A percentile compares a stretch with the other conserved stretches of the same genome.
These are phyloP conservation scores for Fusarium sublunatum DNA, from an alignment of 2,329 filamentous ascomycete genomes.

Conservation along the genomic window DNA sequence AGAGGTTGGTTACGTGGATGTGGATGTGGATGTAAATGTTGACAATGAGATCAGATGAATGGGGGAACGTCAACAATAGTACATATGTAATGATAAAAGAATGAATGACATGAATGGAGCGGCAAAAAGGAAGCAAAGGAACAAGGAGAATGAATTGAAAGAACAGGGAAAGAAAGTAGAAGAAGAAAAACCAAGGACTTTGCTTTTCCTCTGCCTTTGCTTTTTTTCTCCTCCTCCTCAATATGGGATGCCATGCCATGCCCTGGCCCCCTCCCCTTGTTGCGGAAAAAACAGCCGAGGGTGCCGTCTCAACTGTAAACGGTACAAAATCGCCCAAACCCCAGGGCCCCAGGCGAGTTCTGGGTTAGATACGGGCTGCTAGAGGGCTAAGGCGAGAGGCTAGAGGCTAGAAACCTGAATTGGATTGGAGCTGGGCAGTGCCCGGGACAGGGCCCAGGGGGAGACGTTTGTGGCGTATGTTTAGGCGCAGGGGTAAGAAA, in stretches of 20 bases:
- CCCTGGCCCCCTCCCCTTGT: conserved; percentile 22
- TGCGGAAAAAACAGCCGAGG: conserved; percentile 36
- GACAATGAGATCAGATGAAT: background rate
- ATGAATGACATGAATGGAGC: conserved; percentile 15
- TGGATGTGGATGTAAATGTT: background rate
- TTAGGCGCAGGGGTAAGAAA: background rate
- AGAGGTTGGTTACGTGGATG: background rate
- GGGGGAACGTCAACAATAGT: no score
- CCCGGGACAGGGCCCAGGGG: conserved; percentile 1
- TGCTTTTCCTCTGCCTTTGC: conserved; percentile 6
- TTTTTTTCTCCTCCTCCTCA: conserved; percentile 1
- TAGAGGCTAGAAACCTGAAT: conserved; percentile 9
- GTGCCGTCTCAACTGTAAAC: conserved; percentile 32
- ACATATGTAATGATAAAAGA: background rate
- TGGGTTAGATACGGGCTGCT: conserved; percentile 12
- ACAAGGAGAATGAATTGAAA: conserved; percentile 4
- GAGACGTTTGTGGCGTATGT: background rate
- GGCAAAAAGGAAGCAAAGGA: conserved; percentile 6
- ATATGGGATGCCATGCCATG: background rate
- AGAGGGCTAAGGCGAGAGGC: conserved; percentile 7
- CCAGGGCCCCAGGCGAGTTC: background rate
- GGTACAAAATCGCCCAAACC: background rate
- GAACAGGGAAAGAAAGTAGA: conserved; percentile 13
- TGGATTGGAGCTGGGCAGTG: conserved; percentile 13
- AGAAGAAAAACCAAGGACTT: conserved; percentile 15